A percentile compares a stretch with the other conserved stretches of the same genome.
Evolutionary conservation across 1,284 basidiomycete genomes (phyloP).

Genomic region (Mrakiaceae sp.): DNA sequence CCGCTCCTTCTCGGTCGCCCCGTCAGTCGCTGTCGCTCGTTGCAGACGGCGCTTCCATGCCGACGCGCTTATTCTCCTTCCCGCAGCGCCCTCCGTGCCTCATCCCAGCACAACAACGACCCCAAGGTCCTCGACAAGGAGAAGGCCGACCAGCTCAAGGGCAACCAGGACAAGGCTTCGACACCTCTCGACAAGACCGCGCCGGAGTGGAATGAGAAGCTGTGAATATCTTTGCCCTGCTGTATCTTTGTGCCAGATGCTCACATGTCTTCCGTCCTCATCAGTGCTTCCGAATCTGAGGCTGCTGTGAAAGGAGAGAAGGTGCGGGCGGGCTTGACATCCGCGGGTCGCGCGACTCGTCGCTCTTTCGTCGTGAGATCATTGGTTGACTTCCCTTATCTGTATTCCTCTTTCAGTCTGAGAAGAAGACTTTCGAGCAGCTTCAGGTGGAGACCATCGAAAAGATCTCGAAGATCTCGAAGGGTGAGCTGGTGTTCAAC

Average conservation of each 20-base stretch:
- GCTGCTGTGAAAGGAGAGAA: neutral
- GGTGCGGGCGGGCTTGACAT: no score
- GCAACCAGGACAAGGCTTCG: neutral
- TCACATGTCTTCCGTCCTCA: neutral
- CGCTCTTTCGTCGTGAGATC: no score
- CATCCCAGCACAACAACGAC: slow-evolving; percentile 11
- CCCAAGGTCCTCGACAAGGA: slow-evolving; percentile 7
- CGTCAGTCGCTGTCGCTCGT: no score
- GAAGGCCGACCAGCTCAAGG: slow-evolving; percentile 11
- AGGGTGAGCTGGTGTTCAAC: no score
- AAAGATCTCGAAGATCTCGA: neutral
- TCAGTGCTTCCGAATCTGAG: neutral
- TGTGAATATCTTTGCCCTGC: neutral
- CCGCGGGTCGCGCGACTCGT: no score
- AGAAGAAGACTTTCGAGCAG: neutral
- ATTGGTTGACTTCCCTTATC: no score
- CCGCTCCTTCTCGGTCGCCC: no score
- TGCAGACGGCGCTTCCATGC: no score
- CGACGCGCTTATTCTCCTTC: neutral
- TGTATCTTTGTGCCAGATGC: neutral
- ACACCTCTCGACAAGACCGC: neutral
- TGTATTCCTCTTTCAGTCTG: neutral
- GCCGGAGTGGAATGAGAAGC: slow-evolving; percentile 16
- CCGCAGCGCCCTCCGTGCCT: neutral
- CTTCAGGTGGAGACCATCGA: slow-evolving; percentile 12